A percentile compares a stretch with the other conserved stretches of the same genome.
Conservation (phyloP, 495 filamentous ascomycete species). For the Penicillium salamii region DNA sequence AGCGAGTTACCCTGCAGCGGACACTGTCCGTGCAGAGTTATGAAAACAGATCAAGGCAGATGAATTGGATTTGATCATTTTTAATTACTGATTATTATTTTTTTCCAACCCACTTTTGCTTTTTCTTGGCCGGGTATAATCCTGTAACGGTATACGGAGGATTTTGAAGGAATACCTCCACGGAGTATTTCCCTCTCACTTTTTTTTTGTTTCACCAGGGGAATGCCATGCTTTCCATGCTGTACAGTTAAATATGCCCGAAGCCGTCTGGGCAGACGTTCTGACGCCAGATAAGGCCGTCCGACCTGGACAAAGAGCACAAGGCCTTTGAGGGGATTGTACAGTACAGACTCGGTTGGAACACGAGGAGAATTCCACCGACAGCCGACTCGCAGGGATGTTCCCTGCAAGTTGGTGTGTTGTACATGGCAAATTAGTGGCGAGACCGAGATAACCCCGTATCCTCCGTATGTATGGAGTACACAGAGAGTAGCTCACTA, state of each 20-base stretch:
- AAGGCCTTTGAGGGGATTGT: conserved; percentile 10
- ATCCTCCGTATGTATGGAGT: not conserved
- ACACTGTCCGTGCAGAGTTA: conserved; percentile 21
- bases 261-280: conserved; percentile 11
- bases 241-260: conserved; percentile 6
- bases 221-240: conserved; percentile 8
- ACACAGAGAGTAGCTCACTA: not conserved
- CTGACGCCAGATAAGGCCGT: conserved; percentile 14
- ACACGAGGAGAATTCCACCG: conserved; percentile 6
- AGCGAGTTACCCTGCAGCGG: conserved; percentile 27
- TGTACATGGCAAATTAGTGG: conserved; percentile 4
- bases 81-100: not conserved
- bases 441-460: not conserved
- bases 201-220: conserved; percentile 14
- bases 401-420: conserved; percentile 11
- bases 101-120: not conserved
- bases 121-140: not conserved
- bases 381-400: conserved; percentile 4
- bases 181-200: no score
- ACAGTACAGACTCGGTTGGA: conserved; percentile 2
- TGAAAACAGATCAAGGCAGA: not conserved
- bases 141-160: no score
- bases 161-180: no score
- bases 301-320: conserved; percentile 8
- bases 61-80: no score